Percentiles rank a stretch among this genome's conserved stretches.
Conservation (phyloP, 2,329 filamentous ascomycete species). For the Fusarium globosum region DNA sequence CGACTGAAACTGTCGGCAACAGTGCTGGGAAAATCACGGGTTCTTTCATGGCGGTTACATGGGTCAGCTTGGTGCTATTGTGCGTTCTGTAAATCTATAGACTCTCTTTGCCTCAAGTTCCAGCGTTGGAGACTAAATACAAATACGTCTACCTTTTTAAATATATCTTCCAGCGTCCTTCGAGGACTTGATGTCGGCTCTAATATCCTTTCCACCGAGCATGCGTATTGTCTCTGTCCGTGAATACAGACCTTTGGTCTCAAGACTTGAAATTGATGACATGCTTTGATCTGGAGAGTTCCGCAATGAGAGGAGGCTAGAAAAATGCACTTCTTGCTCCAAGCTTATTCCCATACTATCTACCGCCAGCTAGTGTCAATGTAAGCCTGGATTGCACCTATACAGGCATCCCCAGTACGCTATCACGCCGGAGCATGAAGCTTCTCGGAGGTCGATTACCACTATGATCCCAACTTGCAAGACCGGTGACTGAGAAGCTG, state of each 20-base stretch:
- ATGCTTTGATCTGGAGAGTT: not conserved
- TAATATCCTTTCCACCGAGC: fast-evolving
- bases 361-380: too few relatives aligned
- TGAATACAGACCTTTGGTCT: not conserved
- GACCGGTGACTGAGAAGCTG: too few relatives aligned
- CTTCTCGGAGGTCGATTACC: not conserved
- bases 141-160: fast-evolving
- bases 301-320: not conserved
- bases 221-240: too few relatives aligned
- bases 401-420: not conserved
- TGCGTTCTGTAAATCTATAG: not conserved
- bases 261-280: too few relatives aligned
- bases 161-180: not conserved
- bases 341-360: too few relatives aligned
- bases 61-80: not conserved
- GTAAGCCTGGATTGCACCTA: fast-evolving
- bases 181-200: not conserved
- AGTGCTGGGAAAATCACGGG: not conserved
- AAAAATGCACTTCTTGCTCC: too few relatives aligned
- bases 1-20: not conserved
- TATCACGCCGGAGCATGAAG: not conserved
- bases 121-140: fast-evolving
- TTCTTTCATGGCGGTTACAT: not conserved
- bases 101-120: not conserved
- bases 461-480: not conserved